Evolutionary conservation across 331 rosid species (phyloP).

Genomic region (Telfairia occidentalis): DNA sequence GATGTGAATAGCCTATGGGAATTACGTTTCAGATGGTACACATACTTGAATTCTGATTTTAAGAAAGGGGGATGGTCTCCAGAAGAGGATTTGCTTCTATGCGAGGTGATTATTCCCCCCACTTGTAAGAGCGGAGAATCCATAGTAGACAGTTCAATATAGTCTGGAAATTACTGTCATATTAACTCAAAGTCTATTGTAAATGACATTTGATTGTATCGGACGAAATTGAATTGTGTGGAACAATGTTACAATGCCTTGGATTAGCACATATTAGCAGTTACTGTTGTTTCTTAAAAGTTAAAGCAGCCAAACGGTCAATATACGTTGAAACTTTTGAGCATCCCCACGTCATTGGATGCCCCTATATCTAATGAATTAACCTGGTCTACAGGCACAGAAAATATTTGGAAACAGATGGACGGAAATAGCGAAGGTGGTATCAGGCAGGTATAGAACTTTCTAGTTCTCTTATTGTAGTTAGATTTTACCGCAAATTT

Average conservation of each 20-base stretch:
- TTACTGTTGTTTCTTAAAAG: constrained; percentile 7
- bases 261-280: background rate
- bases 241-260: background rate
- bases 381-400: constrained; percentile 63
- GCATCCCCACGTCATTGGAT: constrained; percentile 21
- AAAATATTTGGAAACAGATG: constrained; percentile 90
- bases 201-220: background rate
- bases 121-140: background rate
- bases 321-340: constrained; percentile 1
- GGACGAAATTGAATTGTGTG: background rate
- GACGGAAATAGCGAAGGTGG: constrained; percentile 99
- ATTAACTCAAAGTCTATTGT: background rate
- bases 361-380: constrained; percentile 19
- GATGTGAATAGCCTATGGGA: constrained; percentile 17
- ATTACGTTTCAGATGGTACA: constrained; percentile 71
- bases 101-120: constrained; percentile 53
- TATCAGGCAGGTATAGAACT: constrained; percentile 84
- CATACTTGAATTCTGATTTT: constrained; percentile 95
- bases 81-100: constrained; percentile 88
- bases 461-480: constrained; percentile 3
- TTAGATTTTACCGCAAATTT: background rate
- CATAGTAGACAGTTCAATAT: background rate
- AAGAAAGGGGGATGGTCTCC: constrained; percentile 99
- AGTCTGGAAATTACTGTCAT: background rate
- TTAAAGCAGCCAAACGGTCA: constrained; percentile 10